A percentile compares a stretch with the other conserved stretches of the same genome.
Evolutionary conservation across 345 rosid species (phyloP).

Genomic region (Lumnitzera littorea): DNA sequence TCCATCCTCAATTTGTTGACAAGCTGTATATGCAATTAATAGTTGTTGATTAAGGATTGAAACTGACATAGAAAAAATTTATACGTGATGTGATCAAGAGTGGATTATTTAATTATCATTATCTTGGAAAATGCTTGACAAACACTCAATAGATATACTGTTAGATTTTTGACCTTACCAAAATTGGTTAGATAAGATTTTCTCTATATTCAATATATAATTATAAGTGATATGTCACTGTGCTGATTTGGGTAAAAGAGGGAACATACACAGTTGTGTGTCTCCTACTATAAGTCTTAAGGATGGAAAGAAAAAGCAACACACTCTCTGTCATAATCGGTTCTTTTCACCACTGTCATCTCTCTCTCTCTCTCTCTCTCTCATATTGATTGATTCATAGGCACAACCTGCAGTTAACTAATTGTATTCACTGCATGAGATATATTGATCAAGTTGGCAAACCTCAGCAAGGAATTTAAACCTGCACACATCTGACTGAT

Average conservation of each 20-base stretch:
- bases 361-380: slow-evolving; percentile 8
- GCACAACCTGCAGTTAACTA: background rate
- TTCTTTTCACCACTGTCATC: slow-evolving; percentile 15
- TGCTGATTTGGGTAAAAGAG: slow-evolving; percentile 8
- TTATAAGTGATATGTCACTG: no score
- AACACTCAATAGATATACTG: no score
- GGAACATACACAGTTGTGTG: slow-evolving; percentile 3
- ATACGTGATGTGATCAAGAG: no score
- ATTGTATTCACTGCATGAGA: background rate
- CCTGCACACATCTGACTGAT: background rate
- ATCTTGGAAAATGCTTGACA: no score
- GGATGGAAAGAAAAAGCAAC: slow-evolving; percentile 8
- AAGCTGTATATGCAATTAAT: no score
- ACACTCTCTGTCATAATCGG: slow-evolving; percentile 29
- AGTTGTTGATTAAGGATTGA: no score
- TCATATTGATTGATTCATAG: background rate
- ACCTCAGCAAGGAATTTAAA: background rate
- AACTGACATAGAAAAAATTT: no score
- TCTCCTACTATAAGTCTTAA: background rate
- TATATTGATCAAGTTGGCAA: background rate
- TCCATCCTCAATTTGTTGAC: no score
- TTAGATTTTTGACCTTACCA: no score
- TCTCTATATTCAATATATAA: no score
- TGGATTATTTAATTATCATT: no score
- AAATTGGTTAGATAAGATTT: no score